Conservation (phyloP, 495 filamentous ascomycete species). For the Baudoinia panamericana region DNA sequence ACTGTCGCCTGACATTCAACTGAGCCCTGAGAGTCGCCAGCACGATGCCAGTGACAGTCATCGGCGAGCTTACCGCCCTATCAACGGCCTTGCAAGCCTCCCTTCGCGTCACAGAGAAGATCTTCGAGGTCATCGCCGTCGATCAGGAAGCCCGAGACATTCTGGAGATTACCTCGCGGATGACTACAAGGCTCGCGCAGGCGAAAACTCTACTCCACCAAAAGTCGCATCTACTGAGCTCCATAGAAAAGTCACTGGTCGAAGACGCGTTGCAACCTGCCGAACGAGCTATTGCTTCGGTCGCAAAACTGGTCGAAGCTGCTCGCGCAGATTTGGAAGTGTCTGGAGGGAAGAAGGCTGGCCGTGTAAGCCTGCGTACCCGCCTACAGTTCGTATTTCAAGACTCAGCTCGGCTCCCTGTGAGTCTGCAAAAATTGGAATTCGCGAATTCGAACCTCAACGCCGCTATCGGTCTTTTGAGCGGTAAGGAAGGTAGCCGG, state of each 20-base stretch:
- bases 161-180: not conserved
- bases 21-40: not conserved
- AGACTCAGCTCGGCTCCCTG: not conserved
- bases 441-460: not conserved
- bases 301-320: conserved; percentile 2
- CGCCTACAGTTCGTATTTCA: conserved; percentile 5
- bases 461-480: not conserved
- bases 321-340: conserved; percentile 2
- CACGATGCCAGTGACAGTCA: not conserved
- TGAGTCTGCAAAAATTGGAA: not conserved
- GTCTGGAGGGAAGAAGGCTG: not conserved
- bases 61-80: not conserved
- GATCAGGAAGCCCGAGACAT: conserved; percentile 6
- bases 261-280: not conserved
- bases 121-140: conserved; percentile 6
- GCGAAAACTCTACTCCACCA: conserved; percentile 1
- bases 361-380: not conserved
- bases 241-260: not conserved
- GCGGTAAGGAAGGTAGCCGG: not conserved
- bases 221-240: not conserved
- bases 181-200: not conserved
- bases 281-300: not conserved
- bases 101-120: conserved; percentile 3
- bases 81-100: not conserved
- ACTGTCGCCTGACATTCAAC: not conserved